Conservation (phyloP, 768 basidiomycete genomes). For the Lyophyllum shimeji region DNA sequence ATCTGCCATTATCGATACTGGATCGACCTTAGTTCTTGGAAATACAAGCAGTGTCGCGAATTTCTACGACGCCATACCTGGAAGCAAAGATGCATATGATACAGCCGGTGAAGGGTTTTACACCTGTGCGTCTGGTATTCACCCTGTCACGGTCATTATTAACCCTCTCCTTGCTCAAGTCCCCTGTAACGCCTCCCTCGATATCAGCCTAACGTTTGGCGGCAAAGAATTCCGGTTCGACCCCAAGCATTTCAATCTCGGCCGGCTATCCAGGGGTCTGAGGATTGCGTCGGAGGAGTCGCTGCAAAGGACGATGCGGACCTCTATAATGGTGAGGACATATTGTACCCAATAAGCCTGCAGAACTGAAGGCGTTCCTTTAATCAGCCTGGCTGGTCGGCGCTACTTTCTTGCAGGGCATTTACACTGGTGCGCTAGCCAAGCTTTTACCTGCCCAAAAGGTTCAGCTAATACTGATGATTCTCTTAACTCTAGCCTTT, state of each 20-base stretch:
- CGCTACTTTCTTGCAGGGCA: slow-evolving; percentile 41
- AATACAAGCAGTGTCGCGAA: slow-evolving; percentile 22
- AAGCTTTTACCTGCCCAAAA: no score
- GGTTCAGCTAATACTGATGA: no score
- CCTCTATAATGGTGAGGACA: not conserved
- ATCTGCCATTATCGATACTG: slow-evolving; percentile 38
- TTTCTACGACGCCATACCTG: slow-evolving; percentile 31
- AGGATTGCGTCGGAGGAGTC: slow-evolving; percentile 49
- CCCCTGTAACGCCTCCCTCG: slow-evolving; percentile 26
- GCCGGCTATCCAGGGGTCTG: slow-evolving; percentile 48
- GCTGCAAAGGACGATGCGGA: slow-evolving; percentile 9
- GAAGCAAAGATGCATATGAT: slow-evolving; percentile 24
- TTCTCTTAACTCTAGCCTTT: no score
- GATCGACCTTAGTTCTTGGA: slow-evolving; percentile 41
- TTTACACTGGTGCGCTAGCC: slow-evolving; percentile 34
- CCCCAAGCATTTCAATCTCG: slow-evolving; percentile 39
- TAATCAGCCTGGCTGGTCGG: slow-evolving; percentile 38
- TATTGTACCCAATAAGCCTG: no score
- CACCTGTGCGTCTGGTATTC: slow-evolving; percentile 19
- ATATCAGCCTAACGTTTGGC: slow-evolving; percentile 37
- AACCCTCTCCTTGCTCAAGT: slow-evolving; percentile 16
- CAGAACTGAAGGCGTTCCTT: not conserved
- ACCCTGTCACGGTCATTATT: no score
- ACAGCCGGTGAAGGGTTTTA: slow-evolving; percentile 28
- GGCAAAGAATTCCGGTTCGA: slow-evolving; percentile 41